These are phyloP conservation scores for Jatropha curcas DNA, from an alignment of 345 rosid species.

Conservation along the genomic window DNA sequence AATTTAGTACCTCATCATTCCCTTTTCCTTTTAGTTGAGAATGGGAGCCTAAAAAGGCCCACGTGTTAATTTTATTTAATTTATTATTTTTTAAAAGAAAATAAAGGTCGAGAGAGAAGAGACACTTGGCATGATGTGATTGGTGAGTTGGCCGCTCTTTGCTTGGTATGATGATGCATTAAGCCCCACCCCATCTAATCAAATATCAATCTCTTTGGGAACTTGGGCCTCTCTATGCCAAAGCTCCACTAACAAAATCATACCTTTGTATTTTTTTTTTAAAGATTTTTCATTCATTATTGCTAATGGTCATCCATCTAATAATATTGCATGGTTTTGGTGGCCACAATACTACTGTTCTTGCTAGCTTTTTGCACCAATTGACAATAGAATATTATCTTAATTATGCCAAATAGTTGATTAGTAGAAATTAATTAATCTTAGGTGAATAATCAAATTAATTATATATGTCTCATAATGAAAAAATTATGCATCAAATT, in stretches of 20 bases:
- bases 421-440: no score
- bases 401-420: background rate
- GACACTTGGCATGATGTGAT: constrained; percentile 44
- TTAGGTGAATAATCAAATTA: no score
- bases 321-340: constrained; percentile 16
- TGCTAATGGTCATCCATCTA: background rate
- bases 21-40: constrained; percentile 27
- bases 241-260: constrained; percentile 39
- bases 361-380: background rate
- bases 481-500: no score
- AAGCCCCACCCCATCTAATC: constrained; percentile 49
- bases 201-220: constrained; percentile 81
- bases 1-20: constrained; percentile 35
- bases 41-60: constrained; percentile 41
- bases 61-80: constrained; percentile 27
- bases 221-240: constrained; percentile 73
- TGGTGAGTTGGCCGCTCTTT: constrained; percentile 42
- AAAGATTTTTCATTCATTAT: background rate
- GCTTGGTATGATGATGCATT: constrained; percentile 34
- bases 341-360: background rate
- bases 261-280: constrained; percentile 22
- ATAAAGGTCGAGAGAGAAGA: constrained; percentile 8
- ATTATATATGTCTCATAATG: no score
- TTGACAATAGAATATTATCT: background rate
- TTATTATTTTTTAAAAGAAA: background rate